Conservation (phyloP, 768 basidiomycete genomes). For the Chiua virens region DNA sequence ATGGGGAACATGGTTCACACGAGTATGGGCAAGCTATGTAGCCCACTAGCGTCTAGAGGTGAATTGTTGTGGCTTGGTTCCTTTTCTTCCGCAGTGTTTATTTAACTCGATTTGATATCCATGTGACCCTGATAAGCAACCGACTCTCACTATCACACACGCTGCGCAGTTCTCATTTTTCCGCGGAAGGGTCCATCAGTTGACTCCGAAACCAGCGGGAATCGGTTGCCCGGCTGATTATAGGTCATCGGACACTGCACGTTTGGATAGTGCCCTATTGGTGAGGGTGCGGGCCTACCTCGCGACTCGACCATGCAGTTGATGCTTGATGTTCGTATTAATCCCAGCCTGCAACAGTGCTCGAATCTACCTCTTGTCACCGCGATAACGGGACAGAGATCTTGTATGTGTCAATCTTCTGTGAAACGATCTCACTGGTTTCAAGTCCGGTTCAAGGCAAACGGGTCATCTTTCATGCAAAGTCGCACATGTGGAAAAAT, state of each 20-base stretch:
- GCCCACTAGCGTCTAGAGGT: slow-evolving; percentile 11
- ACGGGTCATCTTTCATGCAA: no score
- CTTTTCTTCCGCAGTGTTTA: slow-evolving; percentile 22
- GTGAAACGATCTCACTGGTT: no score
- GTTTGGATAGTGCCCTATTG: neutral
- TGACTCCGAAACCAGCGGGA: neutral
- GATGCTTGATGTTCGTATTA: no score
- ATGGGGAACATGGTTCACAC: slow-evolving; percentile 26
- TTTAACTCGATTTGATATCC: slow-evolving; percentile 25
- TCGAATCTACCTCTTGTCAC: no score
- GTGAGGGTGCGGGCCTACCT: no score
- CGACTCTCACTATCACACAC: neutral
- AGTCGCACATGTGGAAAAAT: no score
- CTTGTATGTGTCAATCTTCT: no score
- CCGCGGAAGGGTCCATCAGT: no score
- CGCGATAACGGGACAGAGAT: no score
- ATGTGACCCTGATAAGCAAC: slow-evolving; percentile 2
- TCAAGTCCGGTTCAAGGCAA: no score
- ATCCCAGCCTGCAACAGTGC: no score
- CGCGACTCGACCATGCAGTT: no score
- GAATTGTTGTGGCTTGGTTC: slow-evolving; percentile 15
- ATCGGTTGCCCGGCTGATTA: neutral
- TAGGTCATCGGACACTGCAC: neutral
- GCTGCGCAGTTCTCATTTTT: neutral
- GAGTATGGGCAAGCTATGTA: slow-evolving; percentile 37